Conservation (phyloP, 495 filamentous ascomycete genomes). For the Neurospora africana region DNA sequence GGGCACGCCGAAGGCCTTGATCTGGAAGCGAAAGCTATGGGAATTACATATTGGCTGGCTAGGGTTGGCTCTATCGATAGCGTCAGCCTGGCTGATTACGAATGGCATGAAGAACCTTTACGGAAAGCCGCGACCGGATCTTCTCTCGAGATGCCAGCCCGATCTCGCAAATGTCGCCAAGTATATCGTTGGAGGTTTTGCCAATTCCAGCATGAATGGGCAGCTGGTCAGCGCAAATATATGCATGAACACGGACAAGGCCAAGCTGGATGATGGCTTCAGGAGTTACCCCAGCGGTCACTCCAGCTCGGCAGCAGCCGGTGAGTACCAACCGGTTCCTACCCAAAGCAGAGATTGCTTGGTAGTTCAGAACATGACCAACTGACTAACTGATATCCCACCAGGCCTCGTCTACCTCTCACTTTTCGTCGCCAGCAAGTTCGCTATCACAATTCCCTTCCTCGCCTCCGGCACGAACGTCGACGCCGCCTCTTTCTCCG, state of each 20-base stretch:
- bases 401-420: conserved; percentile 65
- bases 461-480: conserved; percentile 34
- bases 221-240: conserved; percentile 54
- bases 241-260: conserved; percentile 55
- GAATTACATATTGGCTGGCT: conserved; percentile 74
- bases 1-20: conserved; percentile 53
- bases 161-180: conserved; percentile 31
- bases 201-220: conserved; percentile 28
- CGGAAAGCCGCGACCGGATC: conserved; percentile 75
- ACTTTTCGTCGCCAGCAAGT: conserved; percentile 54
- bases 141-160: conserved; percentile 61
- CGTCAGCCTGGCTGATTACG: conserved; percentile 63
- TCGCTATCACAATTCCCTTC: conserved; percentile 47
- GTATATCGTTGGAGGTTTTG: conserved; percentile 32
- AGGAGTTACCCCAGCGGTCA: conserved; percentile 73
- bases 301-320: conserved; percentile 54
- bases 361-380: not conserved
- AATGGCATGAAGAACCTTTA: conserved; percentile 78
- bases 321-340: conserved; percentile 6
- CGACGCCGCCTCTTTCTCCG: conserved; percentile 27
- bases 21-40: conserved; percentile 68
- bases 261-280: conserved; percentile 73
- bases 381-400: not conserved
- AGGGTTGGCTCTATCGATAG: conserved; percentile 58
- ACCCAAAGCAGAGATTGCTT: not conserved